Evolutionary conservation across 192 early-diverging fungal species (phyloP), one percentile per base, ranked within the genome.

Genomic region (Backusella sp.): DNA sequence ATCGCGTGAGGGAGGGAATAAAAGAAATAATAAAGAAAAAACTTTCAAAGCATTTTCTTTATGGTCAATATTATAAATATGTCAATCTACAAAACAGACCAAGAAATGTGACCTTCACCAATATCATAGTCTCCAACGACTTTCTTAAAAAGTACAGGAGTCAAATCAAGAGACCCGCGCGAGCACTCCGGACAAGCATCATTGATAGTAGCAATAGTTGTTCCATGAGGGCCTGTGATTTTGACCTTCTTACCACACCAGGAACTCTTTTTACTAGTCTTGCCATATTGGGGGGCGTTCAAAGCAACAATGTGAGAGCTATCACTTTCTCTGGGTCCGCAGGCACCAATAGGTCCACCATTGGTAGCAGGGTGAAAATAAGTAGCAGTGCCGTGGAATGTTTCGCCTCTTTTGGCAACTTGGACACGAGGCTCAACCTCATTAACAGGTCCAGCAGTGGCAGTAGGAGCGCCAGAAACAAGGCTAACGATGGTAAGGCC

Each of bases 131-230:
- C 75, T 14, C 81, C 88, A 77, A 90, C 81, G 5, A 79, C 70
- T 79, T 90, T 70, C 52, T 87, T 79, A 66, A 88, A 90, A 26
- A 86, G 80, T 2, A 78, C 65, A 8, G 86, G 85, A 46, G 85
- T 85, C 14, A 90, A 70, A 76, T 90, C 89, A 11, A 90, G 78
- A 67, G 84, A 80, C 62, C 89, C 87, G 7, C 49, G 26, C 37
- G 79, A 77, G 76, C 89, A 90, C 4, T 70, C 80, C 1, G 87
- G 86, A 75, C 89, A 90, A 28, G 80, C 80, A 75, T 90, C 89
- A 14, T 79, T 78, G 44, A 90, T 82, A 4, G 44, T 87, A 3
- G 86, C 89, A 59, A 76, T 84, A 21, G 83, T 84, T 37, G 83
- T 72, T 72, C 79, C 42, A 17, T 86, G 85, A 49, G 83, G 79